Evolutionary conservation across 306 rosid genomes (phyloP), one percentile per base, ranked within the genome.

Genomic region (Betula pendula): DNA sequence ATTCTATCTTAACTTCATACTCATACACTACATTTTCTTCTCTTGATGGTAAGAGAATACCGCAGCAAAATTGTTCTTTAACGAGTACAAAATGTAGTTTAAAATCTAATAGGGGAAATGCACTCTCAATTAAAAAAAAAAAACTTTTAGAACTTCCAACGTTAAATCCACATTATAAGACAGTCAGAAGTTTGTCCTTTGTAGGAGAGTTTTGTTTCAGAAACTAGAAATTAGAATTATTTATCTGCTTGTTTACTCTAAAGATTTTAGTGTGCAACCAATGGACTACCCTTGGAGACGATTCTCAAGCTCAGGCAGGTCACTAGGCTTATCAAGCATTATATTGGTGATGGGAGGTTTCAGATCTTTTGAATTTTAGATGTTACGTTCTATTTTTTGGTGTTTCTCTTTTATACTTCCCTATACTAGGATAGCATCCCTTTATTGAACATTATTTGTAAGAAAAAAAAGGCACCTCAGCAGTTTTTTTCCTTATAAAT

Each of bases 251-350:
- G 48, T 44, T 44, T 44, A 45, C 49, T 45, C 49, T 1, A 11
- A 50, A 50, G 20, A 50, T 50, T 50, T 50, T 19, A 17, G n/a
- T 13, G 20, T 17, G 20, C 55, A 50, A 16, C 66, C 33, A 25
- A 12, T 58, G 3, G 66, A 58, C 4, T 58, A 9, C 8, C 24
- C 66, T 58, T 58, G 66, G 35, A 29, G 33, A 17, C 8, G 16
- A 58, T 58, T 24, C 66, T 58, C 66, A 58, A 58, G 66, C 11
- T 58, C 66, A 25, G 66, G 66, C 19, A 58, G 19, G 65, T 58
- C 10, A 25, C 66, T 25, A 27, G 66, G 38, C 38, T 5, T 8
- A 20, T 20, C 62, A 53, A n/a, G 25, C 1, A 3, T 17, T 7
- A 20, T 3, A 20, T 53, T 53, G 25, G 25, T 53, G 60, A 53